Evolutionary conservation across 1,139 yeast genomes (phyloP).

Genomic region (Protomyces gravidus): DNA sequence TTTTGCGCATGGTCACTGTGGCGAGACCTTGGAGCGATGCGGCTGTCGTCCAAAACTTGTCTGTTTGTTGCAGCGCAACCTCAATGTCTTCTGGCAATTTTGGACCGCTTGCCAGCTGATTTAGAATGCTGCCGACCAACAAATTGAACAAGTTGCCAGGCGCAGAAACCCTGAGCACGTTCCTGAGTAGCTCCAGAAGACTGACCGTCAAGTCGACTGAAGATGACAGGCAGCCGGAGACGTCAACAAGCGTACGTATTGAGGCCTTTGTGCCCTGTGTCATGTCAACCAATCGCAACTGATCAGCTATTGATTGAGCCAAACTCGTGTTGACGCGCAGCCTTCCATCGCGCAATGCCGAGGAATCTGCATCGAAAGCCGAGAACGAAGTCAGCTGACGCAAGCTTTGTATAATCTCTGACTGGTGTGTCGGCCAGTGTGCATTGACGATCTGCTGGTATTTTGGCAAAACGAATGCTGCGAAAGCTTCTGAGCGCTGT

Average conservation of each 20-base stretch:
- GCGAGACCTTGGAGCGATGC: constrained; percentile 6
- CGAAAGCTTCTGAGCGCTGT: constrained; percentile 7
- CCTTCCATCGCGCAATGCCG: neutral
- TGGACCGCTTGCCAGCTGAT: neutral
- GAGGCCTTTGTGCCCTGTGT: neutral
- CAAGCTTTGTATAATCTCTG: constrained; percentile 2
- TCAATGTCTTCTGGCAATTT: neutral
- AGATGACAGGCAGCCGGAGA: neutral
- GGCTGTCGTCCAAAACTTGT: constrained; percentile 13
- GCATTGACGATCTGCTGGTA: constrained; percentile 5
- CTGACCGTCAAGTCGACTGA: neutral
- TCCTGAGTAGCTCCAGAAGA: neutral
- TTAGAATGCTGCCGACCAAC: constrained; percentile 6
- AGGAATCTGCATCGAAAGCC: constrained; percentile 2
- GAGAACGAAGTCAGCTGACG: neutral
- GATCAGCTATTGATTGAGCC: neutral
- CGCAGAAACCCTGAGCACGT: neutral
- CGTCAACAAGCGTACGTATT: neutral
- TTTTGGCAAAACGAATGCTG: constrained; percentile 3
- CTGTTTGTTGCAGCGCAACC: neutral
- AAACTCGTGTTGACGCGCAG: neutral
- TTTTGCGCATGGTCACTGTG: neutral
- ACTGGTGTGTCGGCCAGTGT: neutral
- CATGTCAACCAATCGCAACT: neutral
- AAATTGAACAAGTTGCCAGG: neutral